Percentiles rank a stretch among this genome's conserved stretches.
Evolutionary conservation across 2,329 filamentous ascomycete genomes (phyloP).

Genomic region (Aspergillus felis): DNA sequence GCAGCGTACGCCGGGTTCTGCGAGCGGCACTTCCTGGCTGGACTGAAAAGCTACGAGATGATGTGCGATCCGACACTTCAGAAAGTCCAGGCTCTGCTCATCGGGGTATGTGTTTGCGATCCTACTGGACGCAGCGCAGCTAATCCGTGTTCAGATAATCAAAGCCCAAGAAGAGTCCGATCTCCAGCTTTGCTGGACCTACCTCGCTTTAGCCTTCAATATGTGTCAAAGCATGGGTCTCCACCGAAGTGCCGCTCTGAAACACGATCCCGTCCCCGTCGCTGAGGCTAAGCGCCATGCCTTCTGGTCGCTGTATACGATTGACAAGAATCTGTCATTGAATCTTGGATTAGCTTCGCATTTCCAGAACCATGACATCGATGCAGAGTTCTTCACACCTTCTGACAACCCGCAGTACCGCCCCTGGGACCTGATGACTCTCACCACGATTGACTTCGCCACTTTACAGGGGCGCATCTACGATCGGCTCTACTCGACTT

Average conservation of each 20-base stretch:
- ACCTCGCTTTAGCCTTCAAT: slow-evolving; percentile 21
- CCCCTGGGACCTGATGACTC: slow-evolving; percentile 22
- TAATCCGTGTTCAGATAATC: slow-evolving; percentile 14
- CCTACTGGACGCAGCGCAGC: not conserved
- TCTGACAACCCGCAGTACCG: slow-evolving; percentile 14
- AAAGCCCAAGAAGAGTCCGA: slow-evolving; percentile 26
- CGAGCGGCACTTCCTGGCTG: slow-evolving; percentile 13
- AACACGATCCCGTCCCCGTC: slow-evolving; percentile 8
- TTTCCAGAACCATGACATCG: slow-evolving; percentile 27
- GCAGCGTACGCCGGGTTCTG: slow-evolving; percentile 11
- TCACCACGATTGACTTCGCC: slow-evolving; percentile 20
- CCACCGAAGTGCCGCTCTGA: slow-evolving; percentile 15
- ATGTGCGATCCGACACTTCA: slow-evolving; percentile 19
- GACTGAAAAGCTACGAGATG: slow-evolving; percentile 17
- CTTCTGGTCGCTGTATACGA: slow-evolving; percentile 24
- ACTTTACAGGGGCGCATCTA: slow-evolving; percentile 22
- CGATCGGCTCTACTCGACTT: slow-evolving; percentile 21
- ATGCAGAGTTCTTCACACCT: slow-evolving; percentile 16
- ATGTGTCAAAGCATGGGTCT: slow-evolving; percentile 21
- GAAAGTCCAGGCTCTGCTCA: slow-evolving; percentile 19
- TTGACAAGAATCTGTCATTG: slow-evolving; percentile 25
- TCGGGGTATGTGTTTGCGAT: slow-evolving; percentile 12
- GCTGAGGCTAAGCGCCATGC: slow-evolving; percentile 21
- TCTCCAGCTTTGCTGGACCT: slow-evolving; percentile 23
- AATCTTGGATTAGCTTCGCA: slow-evolving; percentile 22